Evolutionary conservation across 2,329 filamentous ascomycete species (phyloP).

Genomic region (Colletotrichum lindemuthianum): DNA sequence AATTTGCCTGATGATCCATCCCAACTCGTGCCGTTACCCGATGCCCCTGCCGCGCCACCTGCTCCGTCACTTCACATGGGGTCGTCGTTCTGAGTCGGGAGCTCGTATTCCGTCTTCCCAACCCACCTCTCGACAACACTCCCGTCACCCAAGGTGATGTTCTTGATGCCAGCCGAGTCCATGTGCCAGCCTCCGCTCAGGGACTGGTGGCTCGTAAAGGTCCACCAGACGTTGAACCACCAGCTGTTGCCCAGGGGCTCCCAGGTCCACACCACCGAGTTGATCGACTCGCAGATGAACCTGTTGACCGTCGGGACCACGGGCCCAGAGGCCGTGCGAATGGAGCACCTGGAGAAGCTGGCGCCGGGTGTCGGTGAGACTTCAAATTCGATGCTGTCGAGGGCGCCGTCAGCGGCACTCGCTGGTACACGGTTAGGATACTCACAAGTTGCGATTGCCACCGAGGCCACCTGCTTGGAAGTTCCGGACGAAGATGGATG

Average conservation of each 20-base stretch:
- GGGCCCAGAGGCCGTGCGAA: slow-evolving; percentile 17
- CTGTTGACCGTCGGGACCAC: slow-evolving; percentile 25
- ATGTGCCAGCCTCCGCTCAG: slow-evolving; percentile 15
- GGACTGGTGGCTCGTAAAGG: slow-evolving; percentile 27
- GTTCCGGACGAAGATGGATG: no score
- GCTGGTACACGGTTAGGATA: no score
- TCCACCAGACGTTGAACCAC: slow-evolving; percentile 32
- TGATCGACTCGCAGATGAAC: slow-evolving; percentile 8
- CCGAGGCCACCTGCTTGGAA: no score
- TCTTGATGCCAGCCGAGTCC: slow-evolving; percentile 2
- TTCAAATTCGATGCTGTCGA: not conserved
- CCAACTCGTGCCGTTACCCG: not conserved
- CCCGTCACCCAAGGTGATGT: slow-evolving; percentile 17
- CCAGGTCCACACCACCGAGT: slow-evolving; percentile 29
- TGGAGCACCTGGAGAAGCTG: slow-evolving; percentile 28
- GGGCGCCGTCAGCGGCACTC: not conserved
- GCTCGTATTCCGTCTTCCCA: slow-evolving; percentile 11
- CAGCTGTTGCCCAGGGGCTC: slow-evolving; percentile 23
- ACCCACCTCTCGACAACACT: slow-evolving; percentile 14
- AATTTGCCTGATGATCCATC: no score
- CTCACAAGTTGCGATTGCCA: slow-evolving; percentile 22
- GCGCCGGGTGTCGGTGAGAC: slow-evolving; percentile 22
- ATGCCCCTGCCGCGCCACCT: not conserved
- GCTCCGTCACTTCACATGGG: not conserved
- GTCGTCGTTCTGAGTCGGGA: not conserved